phyloP scores from a whole-genome alignment of 2,329 filamentous ascomycete genomes.

The Fusarium sp. region DNA sequence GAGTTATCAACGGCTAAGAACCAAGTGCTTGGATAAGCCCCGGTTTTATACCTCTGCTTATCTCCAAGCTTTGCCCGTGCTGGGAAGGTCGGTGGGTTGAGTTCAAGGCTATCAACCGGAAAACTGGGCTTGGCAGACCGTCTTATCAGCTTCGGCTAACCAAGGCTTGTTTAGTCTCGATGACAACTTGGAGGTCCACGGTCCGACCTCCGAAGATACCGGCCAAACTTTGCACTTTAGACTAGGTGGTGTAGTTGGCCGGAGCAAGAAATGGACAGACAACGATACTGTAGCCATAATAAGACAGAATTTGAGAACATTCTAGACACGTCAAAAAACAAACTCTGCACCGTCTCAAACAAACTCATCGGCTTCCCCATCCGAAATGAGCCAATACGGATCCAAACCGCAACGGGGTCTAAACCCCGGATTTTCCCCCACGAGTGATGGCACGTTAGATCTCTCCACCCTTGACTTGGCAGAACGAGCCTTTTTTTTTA shows the following conservation, averaged over 20 bases:
- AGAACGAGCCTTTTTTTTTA: not conserved
- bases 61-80: not conserved
- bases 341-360: not conserved
- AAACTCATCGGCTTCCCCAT: conserved; percentile 1
- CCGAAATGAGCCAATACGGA: conserved; percentile 14
- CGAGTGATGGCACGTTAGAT: conserved; percentile 2
- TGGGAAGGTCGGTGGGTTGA: not conserved
- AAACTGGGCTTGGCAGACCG: not conserved
- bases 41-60: not conserved
- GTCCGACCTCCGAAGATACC: conserved; percentile 10
- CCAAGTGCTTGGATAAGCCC: not conserved
- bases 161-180: not conserved
- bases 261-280: not conserved
- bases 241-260: not conserved
- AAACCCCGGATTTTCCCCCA: conserved; percentile 22
- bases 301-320: not conserved
- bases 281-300: not conserved
- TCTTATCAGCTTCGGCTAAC: not conserved
- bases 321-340: rapidly evolving
- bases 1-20: not conserved
- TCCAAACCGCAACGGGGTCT: not conserved
- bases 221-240: not conserved
- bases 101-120: not conserved
- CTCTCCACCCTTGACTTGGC: conserved; percentile 1
- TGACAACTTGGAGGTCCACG: conserved; percentile 8